Conservation (phyloP, 495 filamentous ascomycete species). For the Penicillium antarcticum region DNA sequence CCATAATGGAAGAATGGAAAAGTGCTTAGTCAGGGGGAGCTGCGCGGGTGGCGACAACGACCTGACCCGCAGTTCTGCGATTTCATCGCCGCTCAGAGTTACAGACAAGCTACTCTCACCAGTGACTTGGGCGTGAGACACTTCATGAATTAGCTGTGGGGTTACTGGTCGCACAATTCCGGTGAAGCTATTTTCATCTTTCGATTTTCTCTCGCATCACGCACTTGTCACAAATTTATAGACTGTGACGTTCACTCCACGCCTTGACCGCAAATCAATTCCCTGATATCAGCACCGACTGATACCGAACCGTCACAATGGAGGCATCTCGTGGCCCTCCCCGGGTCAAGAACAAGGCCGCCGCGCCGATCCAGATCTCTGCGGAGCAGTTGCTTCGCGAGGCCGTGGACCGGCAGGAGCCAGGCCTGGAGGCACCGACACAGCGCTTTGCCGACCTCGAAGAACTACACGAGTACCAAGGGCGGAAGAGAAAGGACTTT, state of each 20-base stretch:
- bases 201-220: not conserved
- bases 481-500: conserved; percentile 91
- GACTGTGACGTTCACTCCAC: not conserved
- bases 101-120: not conserved
- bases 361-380: conserved; percentile 85
- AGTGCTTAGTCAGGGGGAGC: conserved; percentile 17
- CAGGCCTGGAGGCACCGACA: conserved; percentile 80
- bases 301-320: conserved; percentile 51
- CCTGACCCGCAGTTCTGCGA: conserved; percentile 12
- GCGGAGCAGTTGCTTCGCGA: conserved; percentile 97
- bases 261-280: not conserved
- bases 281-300: not conserved
- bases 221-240: not conserved
- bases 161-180: not conserved
- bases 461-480: conserved; percentile 97
- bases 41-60: conserved; percentile 15
- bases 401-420: conserved; percentile 96
- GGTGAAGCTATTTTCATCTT: not conserved
- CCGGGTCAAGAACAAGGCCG: conserved; percentile 95
- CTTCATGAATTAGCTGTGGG: not conserved
- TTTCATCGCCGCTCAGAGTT: conserved; percentile 10
- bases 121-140: not conserved
- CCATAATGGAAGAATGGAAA: conserved; percentile 3
- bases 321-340: conserved; percentile 92
- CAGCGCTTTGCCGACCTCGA: conserved; percentile 95